Conservation (phyloP, 192 early-diverging fungal species). For the Cetraspora pellucida region DNA sequence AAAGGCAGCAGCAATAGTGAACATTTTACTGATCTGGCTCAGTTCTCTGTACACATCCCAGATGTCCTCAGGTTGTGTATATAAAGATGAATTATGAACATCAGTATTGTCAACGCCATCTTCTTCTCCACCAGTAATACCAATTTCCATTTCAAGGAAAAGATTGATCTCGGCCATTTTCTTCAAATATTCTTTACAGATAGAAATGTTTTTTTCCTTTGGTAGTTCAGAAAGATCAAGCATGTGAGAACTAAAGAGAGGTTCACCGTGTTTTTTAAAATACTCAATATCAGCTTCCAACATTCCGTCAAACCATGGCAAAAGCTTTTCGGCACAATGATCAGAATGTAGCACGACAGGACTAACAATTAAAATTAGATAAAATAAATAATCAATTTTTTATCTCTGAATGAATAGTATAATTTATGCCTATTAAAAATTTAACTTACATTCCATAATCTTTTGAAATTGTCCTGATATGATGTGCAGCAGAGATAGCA, state of each 20-base stretch:
- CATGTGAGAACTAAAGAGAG: slow-evolving; percentile 98
- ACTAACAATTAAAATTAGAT: slow-evolving; percentile 34
- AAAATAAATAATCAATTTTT: background rate
- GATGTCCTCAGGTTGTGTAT: slow-evolving; percentile 96
- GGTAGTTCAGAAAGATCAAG: slow-evolving; percentile 93
- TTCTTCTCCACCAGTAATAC: slow-evolving; percentile 98
- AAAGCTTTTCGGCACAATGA: slow-evolving; percentile 96
- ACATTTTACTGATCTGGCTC: slow-evolving; percentile 80
- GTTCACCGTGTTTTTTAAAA: slow-evolving; percentile 91
- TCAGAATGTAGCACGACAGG: slow-evolving; percentile 86
- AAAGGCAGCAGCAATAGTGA: slow-evolving; percentile 96
- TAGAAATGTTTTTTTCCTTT: slow-evolving; percentile 93
- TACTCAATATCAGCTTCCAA: slow-evolving; percentile 91
- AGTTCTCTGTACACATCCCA: slow-evolving; percentile 93
- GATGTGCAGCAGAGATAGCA: slow-evolving; percentile 88
- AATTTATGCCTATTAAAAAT: background rate
- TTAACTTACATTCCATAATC: slow-evolving; percentile 77
- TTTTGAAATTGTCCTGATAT: slow-evolving; percentile 78
- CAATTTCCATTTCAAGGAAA: slow-evolving; percentile 97
- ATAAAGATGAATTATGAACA: slow-evolving; percentile 87
- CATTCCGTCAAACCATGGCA: slow-evolving; percentile 99
- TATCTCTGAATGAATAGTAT: background rate
- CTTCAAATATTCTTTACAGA: slow-evolving; percentile 87
- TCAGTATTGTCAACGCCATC: slow-evolving; percentile 96
- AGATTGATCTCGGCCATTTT: slow-evolving; percentile 87